Percentiles rank a stretch among this genome's conserved stretches.
Conservation (phyloP, 371 early-diverging fungal species). For the Actinomucor elegans region DNA sequence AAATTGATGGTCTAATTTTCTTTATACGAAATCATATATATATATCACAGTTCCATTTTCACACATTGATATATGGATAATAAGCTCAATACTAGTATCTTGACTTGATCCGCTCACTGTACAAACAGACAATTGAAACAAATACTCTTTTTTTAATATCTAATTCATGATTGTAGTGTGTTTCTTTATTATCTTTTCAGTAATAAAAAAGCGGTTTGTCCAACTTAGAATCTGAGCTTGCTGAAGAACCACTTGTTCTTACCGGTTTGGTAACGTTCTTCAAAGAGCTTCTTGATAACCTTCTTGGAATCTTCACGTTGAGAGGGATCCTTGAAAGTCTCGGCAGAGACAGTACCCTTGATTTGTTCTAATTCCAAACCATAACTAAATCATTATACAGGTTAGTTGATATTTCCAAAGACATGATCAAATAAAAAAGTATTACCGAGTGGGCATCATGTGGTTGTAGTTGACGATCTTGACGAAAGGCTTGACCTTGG, state of each 20-base stretch:
- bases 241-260: constrained; percentile 99
- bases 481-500: constrained; percentile 96
- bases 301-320: constrained; percentile 90
- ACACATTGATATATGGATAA: too few species aligned
- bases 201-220: constrained; percentile 4
- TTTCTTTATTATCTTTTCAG: constrained; percentile 2
- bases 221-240: constrained; percentile 93
- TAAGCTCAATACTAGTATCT: too few species aligned
- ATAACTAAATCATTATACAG: too few species aligned
- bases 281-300: constrained; percentile 91
- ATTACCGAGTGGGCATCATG: constrained; percentile 96
- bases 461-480: constrained; percentile 98
- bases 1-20: too few species aligned
- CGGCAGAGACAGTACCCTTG: constrained; percentile 83
- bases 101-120: too few species aligned
- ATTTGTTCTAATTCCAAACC: constrained; percentile 83
- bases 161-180: too few species aligned
- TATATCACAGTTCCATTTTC: too few species aligned
- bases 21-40: too few species aligned
- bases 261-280: constrained; percentile 93
- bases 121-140: too few species aligned
- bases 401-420: too few species aligned
- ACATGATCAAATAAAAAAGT: too few species aligned
- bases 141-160: too few species aligned
- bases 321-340: constrained; percentile 91